These are phyloP conservation scores for Rossbeevera mucosa DNA, from an alignment of 768 basidiomycete genomes.

Conservation along the genomic window DNA sequence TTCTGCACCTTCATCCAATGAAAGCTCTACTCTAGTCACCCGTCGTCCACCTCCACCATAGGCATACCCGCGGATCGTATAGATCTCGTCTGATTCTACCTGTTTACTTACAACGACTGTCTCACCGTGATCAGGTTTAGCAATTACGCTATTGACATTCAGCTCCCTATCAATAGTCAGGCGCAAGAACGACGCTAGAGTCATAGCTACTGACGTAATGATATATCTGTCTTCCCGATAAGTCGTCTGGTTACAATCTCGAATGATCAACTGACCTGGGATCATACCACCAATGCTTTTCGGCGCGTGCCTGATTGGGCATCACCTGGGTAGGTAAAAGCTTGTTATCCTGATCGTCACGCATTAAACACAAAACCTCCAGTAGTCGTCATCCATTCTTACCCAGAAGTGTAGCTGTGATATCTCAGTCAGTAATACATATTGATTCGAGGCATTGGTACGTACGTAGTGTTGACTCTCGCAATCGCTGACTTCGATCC, in stretches of 20 bases:
- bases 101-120: constrained; percentile 21
- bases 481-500: constrained; percentile 45
- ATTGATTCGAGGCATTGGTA: background rate
- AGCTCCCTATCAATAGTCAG: constrained; percentile 44
- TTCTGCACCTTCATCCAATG: constrained; percentile 46
- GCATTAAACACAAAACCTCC: background rate
- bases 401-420: constrained; percentile 36
- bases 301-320: constrained; percentile 48
- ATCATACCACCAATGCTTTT: constrained; percentile 55
- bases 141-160: constrained; percentile 57
- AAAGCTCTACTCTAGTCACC: constrained; percentile 54
- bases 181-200: background rate
- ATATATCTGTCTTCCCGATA: constrained; percentile 22
- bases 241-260: background rate
- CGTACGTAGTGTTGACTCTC: constrained; percentile 52
- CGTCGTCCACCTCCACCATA: constrained; percentile 59
- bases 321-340: constrained; percentile 50
- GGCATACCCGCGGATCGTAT: constrained; percentile 52
- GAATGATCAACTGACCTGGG: constrained; percentile 31
- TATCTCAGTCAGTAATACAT: background rate
- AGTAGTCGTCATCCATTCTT: background rate
- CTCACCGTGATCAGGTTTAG: constrained; percentile 53
- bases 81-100: constrained; percentile 19
- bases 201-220: constrained; percentile 28
- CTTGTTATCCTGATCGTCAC: constrained; percentile 45